Percentiles rank a stretch among this genome's conserved stretches.
phyloP scores from a whole-genome alignment of 169 alveolate genomes.

The Cryptosporidium muris region DNA sequence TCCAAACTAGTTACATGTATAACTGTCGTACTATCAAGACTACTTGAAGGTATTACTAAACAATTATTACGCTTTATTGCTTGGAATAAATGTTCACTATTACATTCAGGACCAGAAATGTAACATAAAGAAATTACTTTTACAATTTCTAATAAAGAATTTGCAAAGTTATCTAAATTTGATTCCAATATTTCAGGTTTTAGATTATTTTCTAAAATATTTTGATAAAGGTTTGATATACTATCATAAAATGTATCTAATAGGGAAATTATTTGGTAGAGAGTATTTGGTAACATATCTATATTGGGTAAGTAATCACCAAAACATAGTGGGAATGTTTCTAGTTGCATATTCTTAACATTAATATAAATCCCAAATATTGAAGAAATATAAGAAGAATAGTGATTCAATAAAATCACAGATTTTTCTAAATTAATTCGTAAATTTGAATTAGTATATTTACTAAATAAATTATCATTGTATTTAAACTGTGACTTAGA shows the following conservation, averaged over 20 bases:
- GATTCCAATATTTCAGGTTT: neutral
- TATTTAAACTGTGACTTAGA: too few relatives aligned
- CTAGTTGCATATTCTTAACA: neutral
- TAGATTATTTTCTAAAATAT: neutral
- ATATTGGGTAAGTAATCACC: constrained; percentile 52
- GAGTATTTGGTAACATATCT: constrained; percentile 35
- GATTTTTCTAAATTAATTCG: neutral
- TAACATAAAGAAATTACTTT: constrained; percentile 20
- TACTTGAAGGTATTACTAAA: constrained; percentile 8
- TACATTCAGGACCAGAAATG: constrained; percentile 18
- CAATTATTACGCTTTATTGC: constrained; percentile 25
- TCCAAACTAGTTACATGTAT: constrained; percentile 74
- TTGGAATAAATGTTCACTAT: constrained; percentile 21
- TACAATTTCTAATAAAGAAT: neutral
- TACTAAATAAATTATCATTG: neutral
- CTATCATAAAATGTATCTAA: neutral
- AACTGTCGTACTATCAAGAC: constrained; percentile 15
- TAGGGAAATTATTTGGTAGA: constrained; percentile 25
- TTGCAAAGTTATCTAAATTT: neutral
- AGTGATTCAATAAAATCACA: neutral
- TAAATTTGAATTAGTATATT: neutral
- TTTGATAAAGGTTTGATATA: too few relatives aligned
- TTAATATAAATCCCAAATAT: constrained; percentile 24
- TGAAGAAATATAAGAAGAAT: constrained; percentile 1
- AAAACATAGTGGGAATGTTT: constrained; percentile 51